Percentiles rank a stretch among this genome's conserved stretches.
Conservation (phyloP, 192 early-diverging fungal genomes). For the Oehlia diaphana region DNA sequence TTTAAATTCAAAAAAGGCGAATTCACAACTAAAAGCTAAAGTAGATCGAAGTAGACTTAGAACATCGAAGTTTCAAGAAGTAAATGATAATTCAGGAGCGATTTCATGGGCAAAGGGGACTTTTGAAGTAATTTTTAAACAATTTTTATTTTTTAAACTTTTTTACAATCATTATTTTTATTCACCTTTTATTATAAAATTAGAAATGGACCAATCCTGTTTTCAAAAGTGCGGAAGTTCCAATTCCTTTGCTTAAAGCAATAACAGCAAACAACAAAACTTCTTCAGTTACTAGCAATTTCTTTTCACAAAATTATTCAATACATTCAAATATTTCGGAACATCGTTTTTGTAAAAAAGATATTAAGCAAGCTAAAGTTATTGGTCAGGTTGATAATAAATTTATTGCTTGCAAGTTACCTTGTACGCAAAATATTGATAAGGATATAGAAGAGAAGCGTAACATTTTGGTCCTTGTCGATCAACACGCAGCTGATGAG, state of each 20-base stretch:
- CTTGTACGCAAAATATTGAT: not conserved
- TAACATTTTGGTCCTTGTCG: slow-evolving; percentile 54
- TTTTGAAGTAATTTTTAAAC: slow-evolving; percentile 16
- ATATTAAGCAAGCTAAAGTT: slow-evolving; percentile 44
- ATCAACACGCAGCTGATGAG: slow-evolving; percentile 84
- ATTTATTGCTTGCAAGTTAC: slow-evolving; percentile 57
- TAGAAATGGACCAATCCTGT: slow-evolving; percentile 37
- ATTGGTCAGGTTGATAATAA: slow-evolving; percentile 69
- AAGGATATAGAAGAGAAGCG: not conserved
- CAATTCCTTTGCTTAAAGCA: slow-evolving; percentile 27
- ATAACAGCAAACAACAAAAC: not conserved
- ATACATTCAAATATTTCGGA: slow-evolving; percentile 21
- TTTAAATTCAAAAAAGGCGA: not conserved
- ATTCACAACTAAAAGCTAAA: not conserved
- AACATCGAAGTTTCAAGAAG: slow-evolving; percentile 4
- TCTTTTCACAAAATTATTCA: slow-evolving; percentile 28
- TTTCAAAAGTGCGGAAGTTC: slow-evolving; percentile 33
- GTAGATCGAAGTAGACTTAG: slow-evolving; percentile 22
- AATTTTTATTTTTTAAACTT: not conserved
- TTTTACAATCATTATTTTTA: not conserved
- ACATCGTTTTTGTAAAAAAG: slow-evolving; percentile 43
- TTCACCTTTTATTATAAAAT: not conserved
- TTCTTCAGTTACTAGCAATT: slow-evolving; percentile 26
- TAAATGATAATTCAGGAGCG: not conserved
- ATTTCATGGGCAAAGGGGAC: slow-evolving; percentile 43